These are phyloP conservation scores for Triadica sebifera DNA, from an alignment of 345 rosid species.

Conservation along the genomic window DNA sequence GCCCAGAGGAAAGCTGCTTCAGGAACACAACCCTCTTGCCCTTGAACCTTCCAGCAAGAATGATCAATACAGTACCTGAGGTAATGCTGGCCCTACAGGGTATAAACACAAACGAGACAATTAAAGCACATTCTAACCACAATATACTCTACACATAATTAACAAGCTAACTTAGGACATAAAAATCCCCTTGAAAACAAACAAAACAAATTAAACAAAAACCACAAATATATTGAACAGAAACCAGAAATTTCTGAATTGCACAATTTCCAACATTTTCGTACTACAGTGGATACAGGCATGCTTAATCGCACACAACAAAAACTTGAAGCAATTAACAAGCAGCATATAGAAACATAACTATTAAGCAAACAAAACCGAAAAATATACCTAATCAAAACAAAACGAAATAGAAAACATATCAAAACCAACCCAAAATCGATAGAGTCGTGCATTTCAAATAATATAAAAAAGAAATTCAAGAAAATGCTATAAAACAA, in stretches of 20 bases:
- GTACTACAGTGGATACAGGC: neutral
- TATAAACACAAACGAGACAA: neutral
- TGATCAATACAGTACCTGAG: conserved; percentile 65
- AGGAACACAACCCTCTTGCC: conserved; percentile 86
- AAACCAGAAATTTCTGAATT: neutral
- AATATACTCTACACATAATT: neutral
- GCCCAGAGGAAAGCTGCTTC: conserved; percentile 77
- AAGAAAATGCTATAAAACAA: neutral
- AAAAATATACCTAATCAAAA: too few species aligned
- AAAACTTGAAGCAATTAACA: neutral
- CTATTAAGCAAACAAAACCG: neutral
- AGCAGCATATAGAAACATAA: neutral
- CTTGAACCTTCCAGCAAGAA: conserved; percentile 82
- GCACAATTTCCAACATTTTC: neutral
- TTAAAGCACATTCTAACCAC: neutral
- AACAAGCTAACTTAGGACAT: neutral
- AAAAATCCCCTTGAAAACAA: neutral
- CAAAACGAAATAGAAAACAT: neutral
- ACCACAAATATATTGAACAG: too few species aligned
- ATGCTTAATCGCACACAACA: neutral
- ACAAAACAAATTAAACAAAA: neutral
- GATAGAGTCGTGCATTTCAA: neutral
- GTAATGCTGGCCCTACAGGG: conserved; percentile 55
- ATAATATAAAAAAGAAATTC: neutral
- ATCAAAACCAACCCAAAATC: neutral